Conservation (phyloP, 225 moss, liverwort and hornwort genomes). For the Ulota crispa region DNA sequence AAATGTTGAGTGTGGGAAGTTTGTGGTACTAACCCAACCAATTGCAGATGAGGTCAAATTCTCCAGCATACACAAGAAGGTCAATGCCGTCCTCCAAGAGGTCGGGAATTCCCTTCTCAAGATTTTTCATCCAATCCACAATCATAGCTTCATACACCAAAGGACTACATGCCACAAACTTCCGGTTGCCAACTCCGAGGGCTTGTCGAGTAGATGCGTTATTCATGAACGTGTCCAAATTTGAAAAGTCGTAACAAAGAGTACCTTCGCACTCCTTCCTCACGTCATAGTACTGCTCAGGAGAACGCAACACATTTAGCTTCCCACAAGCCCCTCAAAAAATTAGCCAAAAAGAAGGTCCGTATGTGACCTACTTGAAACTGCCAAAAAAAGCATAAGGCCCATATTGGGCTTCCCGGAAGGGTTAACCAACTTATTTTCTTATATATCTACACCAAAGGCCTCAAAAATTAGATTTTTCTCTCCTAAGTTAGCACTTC, state of each 20-base stretch:
- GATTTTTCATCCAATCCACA: constrained; percentile 67
- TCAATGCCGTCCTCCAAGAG: constrained; percentile 65
- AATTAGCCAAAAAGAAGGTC: too few relatives aligned
- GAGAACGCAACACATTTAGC: neutral
- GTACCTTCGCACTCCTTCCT: constrained; percentile 64
- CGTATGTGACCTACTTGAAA: too few relatives aligned
- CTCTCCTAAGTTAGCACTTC: neutral
- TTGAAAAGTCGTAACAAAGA: constrained; percentile 70
- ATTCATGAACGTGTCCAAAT: constrained; percentile 54
- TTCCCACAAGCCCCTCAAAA: neutral
- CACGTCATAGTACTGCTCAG: constrained; percentile 61
- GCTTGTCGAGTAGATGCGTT: constrained; percentile 47
- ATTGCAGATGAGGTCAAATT: constrained; percentile 69
- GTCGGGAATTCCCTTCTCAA: constrained; percentile 61
- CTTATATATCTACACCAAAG: neutral
- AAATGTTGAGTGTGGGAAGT: neutral
- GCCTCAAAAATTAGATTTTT: neutral
- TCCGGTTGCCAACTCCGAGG: constrained; percentile 59
- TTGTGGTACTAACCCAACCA: constrained; percentile 57
- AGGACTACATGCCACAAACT: constrained; percentile 65
- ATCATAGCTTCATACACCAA: constrained; percentile 55
- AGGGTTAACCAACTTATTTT: neutral
- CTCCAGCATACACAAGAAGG: constrained; percentile 65
- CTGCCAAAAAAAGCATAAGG: too few relatives aligned
- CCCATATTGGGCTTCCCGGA: too few relatives aligned